A percentile compares a stretch with the other conserved stretches of the same genome.
These are phyloP conservation scores for Termitomyces sp. DNA, from an alignment of 768 basidiomycete genomes.

Conservation along the genomic window DNA sequence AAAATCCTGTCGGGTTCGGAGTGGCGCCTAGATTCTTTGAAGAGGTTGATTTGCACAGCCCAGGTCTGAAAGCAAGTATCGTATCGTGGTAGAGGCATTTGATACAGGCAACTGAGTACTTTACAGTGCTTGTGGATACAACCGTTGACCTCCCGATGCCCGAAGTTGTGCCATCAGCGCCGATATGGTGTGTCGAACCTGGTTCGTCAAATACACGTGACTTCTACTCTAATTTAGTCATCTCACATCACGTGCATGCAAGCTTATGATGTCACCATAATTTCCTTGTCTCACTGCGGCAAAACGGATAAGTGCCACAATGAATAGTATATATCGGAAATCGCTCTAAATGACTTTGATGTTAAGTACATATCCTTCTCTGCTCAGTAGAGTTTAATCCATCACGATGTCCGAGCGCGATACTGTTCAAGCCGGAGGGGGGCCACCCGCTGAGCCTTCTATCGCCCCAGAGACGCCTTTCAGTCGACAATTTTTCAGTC, in stretches of 20 bases:
- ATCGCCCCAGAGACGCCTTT: constrained; percentile 1
- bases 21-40: constrained; percentile 27
- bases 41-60: constrained; percentile 24
- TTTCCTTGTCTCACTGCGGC: neutral
- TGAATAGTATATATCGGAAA: neutral
- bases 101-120: constrained; percentile 22
- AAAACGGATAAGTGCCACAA: neutral
- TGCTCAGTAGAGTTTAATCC: neutral
- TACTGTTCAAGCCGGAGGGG: neutral
- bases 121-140: neutral
- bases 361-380: neutral
- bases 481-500: constrained; percentile 9
- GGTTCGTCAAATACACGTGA: no score
- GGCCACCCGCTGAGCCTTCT: neutral
- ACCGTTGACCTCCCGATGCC: no score
- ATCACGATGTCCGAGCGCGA: neutral
- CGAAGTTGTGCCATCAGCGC: neutral
- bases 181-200: no score
- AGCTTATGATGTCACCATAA: neutral
- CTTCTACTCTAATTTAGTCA: no score
- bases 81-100: constrained; percentile 21
- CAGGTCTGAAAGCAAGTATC: constrained; percentile 18
- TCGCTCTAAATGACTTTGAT: neutral
- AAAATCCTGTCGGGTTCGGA: constrained; percentile 25
- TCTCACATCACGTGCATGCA: neutral